phyloP scores from a whole-genome alignment of 345 rosid species.

The Clausena lansium region DNA sequence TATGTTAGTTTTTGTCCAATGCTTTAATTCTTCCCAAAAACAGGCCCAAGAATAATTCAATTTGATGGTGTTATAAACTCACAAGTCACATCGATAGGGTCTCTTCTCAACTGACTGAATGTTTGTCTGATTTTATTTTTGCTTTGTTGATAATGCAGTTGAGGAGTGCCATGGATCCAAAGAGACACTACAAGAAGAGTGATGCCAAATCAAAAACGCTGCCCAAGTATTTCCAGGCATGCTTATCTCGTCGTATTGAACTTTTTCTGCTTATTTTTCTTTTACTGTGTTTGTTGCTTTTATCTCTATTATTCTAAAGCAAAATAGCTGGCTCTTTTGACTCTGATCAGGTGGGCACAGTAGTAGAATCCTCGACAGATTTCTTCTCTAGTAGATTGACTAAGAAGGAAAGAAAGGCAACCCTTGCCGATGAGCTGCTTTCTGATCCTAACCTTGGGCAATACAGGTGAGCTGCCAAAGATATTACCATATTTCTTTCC shows the following conservation, averaged over 20 bases:
- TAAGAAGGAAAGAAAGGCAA: conserved; percentile 81
- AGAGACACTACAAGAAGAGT: conserved; percentile 76
- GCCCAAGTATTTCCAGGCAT: conserved; percentile 90
- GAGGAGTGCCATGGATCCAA: conserved; percentile 76
- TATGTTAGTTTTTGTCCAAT: too few species aligned
- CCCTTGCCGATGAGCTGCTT: conserved; percentile 82
- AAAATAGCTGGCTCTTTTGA: not conserved
- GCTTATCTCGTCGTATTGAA: not conserved
- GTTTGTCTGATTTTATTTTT: not conserved
- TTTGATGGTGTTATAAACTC: not conserved
- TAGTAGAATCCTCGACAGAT: conserved; percentile 64
- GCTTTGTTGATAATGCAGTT: conserved; percentile 40
- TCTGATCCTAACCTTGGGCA: conserved; percentile 46
- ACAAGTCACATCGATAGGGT: too few species aligned
- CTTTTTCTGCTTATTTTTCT: not conserved
- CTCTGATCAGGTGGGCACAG: conserved; percentile 71
- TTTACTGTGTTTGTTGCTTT: not conserved
- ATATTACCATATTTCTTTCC: not conserved
- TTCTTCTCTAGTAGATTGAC: conserved; percentile 62
- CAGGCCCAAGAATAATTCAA: too few species aligned
- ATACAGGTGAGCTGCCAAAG: conserved; percentile 53
- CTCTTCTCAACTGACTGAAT: not conserved
- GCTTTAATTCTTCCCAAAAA: too few species aligned
- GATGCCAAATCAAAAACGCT: conserved; percentile 54
- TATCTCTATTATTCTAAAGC: not conserved